Evolutionary conservation across 352 stramenopile species (phyloP).

Genomic region (Saprolegnia parasitica): DNA sequence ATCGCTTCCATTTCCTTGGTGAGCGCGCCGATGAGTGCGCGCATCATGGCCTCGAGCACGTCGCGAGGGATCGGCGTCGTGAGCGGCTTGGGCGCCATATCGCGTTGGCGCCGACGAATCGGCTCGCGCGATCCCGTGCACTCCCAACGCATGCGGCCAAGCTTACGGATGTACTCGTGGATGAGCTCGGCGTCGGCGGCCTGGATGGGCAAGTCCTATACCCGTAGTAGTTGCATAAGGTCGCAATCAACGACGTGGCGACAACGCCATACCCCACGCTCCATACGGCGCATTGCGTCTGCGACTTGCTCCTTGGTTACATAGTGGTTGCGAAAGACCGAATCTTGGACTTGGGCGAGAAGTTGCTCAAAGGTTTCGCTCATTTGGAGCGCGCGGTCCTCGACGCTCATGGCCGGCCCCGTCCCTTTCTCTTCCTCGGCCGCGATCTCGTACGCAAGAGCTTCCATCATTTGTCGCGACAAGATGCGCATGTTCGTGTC

Average conservation of each 20-base stretch:
- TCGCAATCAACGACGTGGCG: not conserved
- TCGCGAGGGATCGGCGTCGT: slow-evolving; percentile 40
- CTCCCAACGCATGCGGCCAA: slow-evolving; percentile 71
- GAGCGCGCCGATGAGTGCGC: slow-evolving; percentile 61
- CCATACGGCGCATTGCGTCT: slow-evolving; percentile 59
- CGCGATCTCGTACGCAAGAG: slow-evolving; percentile 17
- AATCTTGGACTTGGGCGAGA: slow-evolving; percentile 75
- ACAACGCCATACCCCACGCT: slow-evolving; percentile 37
- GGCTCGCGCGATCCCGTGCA: slow-evolving; percentile 72
- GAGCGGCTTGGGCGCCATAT: slow-evolving; percentile 46
- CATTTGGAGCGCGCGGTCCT: slow-evolving; percentile 77
- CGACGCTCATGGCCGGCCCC: slow-evolving; percentile 21
- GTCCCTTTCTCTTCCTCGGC: slow-evolving; percentile 13
- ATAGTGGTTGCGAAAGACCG: slow-evolving; percentile 81
- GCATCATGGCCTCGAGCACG: slow-evolving; percentile 59
- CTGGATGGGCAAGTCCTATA: slow-evolving; percentile 37
- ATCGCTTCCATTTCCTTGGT: slow-evolving; percentile 74
- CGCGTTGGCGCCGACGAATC: slow-evolving; percentile 32
- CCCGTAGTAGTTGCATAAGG: not conserved
- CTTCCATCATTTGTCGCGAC: slow-evolving; percentile 19
- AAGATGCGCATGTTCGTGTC: slow-evolving; percentile 27
- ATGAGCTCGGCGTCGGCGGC: slow-evolving; percentile 62
- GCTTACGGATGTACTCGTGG: slow-evolving; percentile 59
- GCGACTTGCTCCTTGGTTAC: slow-evolving; percentile 73
- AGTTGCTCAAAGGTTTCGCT: slow-evolving; percentile 76